These are phyloP conservation scores for Xylaria sp. DNA, from an alignment of 2,329 filamentous ascomycete species.

Conservation along the genomic window DNA sequence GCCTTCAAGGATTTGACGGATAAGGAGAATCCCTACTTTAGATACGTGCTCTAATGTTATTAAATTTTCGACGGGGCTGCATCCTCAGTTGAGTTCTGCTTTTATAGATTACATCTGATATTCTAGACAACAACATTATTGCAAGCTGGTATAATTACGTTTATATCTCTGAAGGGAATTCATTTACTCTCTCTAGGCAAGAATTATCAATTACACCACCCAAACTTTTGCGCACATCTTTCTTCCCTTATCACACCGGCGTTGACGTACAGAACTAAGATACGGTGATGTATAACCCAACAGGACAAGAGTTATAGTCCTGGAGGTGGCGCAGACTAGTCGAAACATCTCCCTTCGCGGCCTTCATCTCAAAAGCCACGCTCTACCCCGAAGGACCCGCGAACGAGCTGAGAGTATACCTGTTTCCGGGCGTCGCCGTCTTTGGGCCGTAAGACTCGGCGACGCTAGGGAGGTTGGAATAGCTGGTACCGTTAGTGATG, in stretches of 20 bases:
- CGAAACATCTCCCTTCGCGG: conserved; percentile 52
- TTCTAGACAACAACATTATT: background rate
- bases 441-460: conserved; percentile 55
- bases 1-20: conserved; percentile 77
- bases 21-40: conserved; percentile 73
- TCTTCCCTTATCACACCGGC: background rate
- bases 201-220: background rate
- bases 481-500: conserved; percentile 62
- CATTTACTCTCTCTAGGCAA: too few species aligned
- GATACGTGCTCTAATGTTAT: conserved; percentile 68
- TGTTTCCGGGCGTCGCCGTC: conserved; percentile 62
- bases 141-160: too few species aligned
- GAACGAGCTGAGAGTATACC: conserved; percentile 63
- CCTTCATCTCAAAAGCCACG: conserved; percentile 60
- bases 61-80: too few species aligned
- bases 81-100: too few species aligned
- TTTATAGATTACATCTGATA: background rate
- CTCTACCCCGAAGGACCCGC: conserved; percentile 63
- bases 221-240: background rate
- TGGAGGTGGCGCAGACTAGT: conserved; percentile 70
- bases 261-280: conserved; percentile 39
- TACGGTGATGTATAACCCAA: conserved; percentile 53
- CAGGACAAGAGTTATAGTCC: conserved; percentile 65
- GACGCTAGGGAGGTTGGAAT: conserved; percentile 60
- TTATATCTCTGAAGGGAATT: too few species aligned